phyloP scores from a whole-genome alignment of 2,329 filamentous ascomycete species.

The Zarea fungicola region DNA sequence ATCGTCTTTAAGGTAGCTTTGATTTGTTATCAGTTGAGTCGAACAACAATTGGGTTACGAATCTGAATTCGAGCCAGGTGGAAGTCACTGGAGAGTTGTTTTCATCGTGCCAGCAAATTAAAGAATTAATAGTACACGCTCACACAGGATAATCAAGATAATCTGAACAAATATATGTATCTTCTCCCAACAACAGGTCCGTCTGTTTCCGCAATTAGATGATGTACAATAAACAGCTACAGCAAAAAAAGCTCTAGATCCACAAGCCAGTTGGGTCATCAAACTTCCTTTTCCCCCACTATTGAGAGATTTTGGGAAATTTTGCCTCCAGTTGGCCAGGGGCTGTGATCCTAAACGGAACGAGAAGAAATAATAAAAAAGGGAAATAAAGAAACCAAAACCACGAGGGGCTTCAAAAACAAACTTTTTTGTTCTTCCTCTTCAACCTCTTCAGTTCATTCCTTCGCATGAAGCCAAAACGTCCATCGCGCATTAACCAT shows the following conservation, averaged over 20 bases:
- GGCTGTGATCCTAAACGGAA: constrained; percentile 9
- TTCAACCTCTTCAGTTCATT: constrained; percentile 8
- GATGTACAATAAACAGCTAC: constrained; percentile 22
- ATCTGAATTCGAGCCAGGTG: no score
- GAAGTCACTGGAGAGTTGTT: no score
- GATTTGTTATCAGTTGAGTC: no score
- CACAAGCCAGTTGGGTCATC: background rate
- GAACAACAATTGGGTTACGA: no score
- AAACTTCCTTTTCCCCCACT: no score
- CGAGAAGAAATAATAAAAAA: constrained; percentile 5
- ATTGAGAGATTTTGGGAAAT: no score
- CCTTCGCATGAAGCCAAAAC: constrained; percentile 4
- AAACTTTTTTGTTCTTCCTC: constrained; percentile 13
- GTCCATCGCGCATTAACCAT: constrained; percentile 7
- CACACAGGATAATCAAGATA: background rate
- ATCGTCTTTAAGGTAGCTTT: no score
- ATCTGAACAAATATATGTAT: constrained; percentile 13
- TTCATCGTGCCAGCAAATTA: no score
- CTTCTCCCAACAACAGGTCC: constrained; percentile 9
- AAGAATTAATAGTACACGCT: background rate
- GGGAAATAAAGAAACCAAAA: constrained; percentile 5
- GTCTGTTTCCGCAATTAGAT: constrained; percentile 20
- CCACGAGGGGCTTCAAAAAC: background rate
- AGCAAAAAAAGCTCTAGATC: constrained; percentile 22
- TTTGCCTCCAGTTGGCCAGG: background rate